Percentiles rank a stretch among this genome's conserved stretches.
Evolutionary conservation across 2,329 filamentous ascomycete genomes (phyloP).

Genomic region (Fonsecaea monophora): DNA sequence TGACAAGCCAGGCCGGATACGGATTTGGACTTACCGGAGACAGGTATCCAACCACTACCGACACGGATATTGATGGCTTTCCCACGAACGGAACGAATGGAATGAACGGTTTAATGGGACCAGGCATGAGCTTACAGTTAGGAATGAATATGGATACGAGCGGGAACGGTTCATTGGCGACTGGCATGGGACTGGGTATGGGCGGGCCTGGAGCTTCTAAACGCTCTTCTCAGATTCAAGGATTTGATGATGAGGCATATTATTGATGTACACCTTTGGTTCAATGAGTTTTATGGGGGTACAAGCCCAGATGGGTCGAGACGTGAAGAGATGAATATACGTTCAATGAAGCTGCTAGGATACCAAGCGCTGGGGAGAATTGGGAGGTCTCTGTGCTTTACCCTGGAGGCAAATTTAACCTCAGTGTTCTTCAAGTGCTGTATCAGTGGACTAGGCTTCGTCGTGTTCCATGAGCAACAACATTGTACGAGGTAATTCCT

Average conservation of each 20-base stretch:
- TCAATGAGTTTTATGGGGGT: background rate
- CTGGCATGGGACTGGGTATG: background rate
- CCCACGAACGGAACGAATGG: constrained; percentile 8
- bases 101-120: constrained; percentile 2
- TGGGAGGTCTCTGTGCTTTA: background rate
- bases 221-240: constrained; percentile 10
- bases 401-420: background rate
- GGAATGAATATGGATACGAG: constrained; percentile 9
- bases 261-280: constrained; percentile 18
- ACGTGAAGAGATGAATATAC: background rate
- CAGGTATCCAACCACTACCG: constrained; percentile 8
- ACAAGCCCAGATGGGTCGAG: background rate
- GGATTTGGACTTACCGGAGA: background rate
- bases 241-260: constrained; percentile 30
- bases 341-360: background rate
- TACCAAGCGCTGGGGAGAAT: background rate
- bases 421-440: background rate
- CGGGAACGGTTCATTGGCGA: background rate
- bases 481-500: too few relatives aligned
- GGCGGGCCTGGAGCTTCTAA: constrained; percentile 9
- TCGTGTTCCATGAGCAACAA: too few relatives aligned
- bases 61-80: background rate
- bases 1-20: background rate
- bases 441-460: background rate
- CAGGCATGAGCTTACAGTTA: constrained; percentile 3